Conservation (phyloP, 192 early-diverging fungal genomes). For the Entrophospora sp. region DNA sequence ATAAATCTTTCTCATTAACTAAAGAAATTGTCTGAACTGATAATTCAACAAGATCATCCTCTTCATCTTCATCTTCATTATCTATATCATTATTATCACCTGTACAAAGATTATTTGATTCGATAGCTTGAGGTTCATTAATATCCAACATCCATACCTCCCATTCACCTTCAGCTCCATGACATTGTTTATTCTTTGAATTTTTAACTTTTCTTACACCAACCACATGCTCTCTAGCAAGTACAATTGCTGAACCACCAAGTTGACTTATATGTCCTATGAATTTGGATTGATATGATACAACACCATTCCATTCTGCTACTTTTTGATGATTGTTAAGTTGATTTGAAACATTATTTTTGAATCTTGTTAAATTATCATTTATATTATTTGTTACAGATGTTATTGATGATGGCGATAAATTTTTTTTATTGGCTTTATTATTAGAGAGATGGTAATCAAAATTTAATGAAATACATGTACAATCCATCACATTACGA, state of each 20-base stretch:
- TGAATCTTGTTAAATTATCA: too few relatives aligned
- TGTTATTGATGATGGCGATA: too few relatives aligned
- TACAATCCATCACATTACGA: background rate
- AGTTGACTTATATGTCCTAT: background rate
- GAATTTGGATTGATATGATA: background rate
- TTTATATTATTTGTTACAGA: too few relatives aligned
- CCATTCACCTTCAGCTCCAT: conserved; percentile 4
- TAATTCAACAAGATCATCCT: background rate
- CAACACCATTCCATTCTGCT: background rate
- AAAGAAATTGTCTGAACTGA: background rate
- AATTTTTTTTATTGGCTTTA: too few relatives aligned
- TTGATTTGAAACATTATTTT: background rate
- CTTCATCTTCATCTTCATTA: too few relatives aligned
- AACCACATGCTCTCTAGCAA: background rate
- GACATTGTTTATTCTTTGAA: background rate
- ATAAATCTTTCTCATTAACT: background rate
- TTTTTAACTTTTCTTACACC: background rate
- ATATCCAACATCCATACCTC: background rate
- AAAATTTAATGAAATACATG: background rate
- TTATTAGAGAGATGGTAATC: too few relatives aligned
- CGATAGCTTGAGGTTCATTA: background rate
- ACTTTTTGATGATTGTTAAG: background rate
- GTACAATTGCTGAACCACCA: background rate
- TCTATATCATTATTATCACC: background rate
- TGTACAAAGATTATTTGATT: background rate